Conservation (phyloP, 805 yeast species). For the Metschnikowia sp. region DNA sequence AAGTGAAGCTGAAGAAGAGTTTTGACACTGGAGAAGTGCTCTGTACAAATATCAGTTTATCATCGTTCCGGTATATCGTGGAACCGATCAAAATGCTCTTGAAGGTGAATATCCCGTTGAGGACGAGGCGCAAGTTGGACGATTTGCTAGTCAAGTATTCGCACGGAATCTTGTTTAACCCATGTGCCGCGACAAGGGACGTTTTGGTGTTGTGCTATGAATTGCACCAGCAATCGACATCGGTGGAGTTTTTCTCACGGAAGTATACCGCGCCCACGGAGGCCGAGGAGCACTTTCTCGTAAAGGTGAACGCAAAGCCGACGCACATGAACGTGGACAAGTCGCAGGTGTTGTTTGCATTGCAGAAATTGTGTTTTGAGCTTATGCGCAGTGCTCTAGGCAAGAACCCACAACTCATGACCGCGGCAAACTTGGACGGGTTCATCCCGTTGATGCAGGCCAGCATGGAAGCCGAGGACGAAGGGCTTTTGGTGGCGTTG, state of each 20-base stretch:
- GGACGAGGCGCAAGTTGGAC: conserved; percentile 69
- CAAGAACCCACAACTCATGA: conserved; percentile 56
- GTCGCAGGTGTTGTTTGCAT: conserved; percentile 52
- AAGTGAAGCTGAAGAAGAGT: conserved; percentile 85
- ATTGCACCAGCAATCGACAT: conserved; percentile 52
- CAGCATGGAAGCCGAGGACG: conserved; percentile 64
- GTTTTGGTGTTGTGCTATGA: conserved; percentile 73
- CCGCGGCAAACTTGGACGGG: conserved; percentile 59
- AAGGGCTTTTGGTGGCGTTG: conserved; percentile 68
- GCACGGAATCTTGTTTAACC: conserved; percentile 73
- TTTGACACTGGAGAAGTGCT: conserved; percentile 81
- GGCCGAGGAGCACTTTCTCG: conserved; percentile 65
- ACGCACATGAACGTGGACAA: conserved; percentile 52
- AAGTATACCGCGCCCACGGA: conserved; percentile 26
- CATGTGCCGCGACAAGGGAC: conserved; percentile 51
- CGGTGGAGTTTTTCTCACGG: conserved; percentile 1
- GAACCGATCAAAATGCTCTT: conserved; percentile 65
- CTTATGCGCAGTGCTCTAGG: conserved; percentile 67
- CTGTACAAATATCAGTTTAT: conserved; percentile 59
- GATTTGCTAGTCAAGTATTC: conserved; percentile 76
- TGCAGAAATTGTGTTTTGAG: conserved; percentile 77
- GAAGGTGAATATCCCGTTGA: conserved; percentile 60
- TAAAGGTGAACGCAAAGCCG: conserved; percentile 63
- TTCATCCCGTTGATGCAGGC: conserved; percentile 71
- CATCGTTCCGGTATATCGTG: conserved; percentile 54